Percentiles rank a stretch among this genome's conserved stretches.
Evolutionary conservation across 1,284 basidiomycete genomes (phyloP).

Genomic region (Apiotrichum sp.): DNA sequence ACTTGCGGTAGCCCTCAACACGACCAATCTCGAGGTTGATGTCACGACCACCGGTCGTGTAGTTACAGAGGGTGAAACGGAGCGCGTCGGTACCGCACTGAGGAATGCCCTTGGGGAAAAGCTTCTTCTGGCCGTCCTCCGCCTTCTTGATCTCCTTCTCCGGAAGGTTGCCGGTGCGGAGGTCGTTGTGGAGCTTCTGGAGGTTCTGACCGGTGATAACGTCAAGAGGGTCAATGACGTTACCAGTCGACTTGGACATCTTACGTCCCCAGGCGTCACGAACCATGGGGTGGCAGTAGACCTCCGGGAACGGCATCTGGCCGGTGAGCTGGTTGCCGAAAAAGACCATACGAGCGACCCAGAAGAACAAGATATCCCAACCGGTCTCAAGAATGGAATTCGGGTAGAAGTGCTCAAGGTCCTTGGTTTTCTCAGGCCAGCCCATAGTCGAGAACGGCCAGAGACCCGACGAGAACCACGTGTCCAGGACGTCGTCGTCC

Average conservation of each 20-base stretch:
- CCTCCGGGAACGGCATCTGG: conserved; percentile 90
- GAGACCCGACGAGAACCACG: conserved; percentile 97
- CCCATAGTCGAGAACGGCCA: conserved; percentile 99
- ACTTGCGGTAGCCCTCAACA: conserved; percentile 99
- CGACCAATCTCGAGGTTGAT: conserved; percentile 94
- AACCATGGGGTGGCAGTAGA: conserved; percentile 99
- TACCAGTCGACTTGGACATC: conserved; percentile 98
- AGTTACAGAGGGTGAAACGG: conserved; percentile 90
- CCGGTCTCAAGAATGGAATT: conserved; percentile 88
- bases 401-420: conserved; percentile 80
- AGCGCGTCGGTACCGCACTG: conserved; percentile 97
- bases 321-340: conserved; percentile 86
- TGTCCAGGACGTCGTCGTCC: conserved; percentile 97
- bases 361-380: conserved; percentile 99
- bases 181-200: conserved; percentile 77
- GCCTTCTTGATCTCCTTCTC: conserved; percentile 91
- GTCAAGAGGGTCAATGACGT: conserved; percentile 96
- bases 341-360: conserved; percentile 98
- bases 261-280: conserved; percentile 97
- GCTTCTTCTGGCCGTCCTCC: conserved; percentile 93
- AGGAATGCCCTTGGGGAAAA: conserved; percentile 98
- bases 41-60: conserved; percentile 80
- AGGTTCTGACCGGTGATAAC: conserved; percentile 84
- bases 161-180: conserved; percentile 87
- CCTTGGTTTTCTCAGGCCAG: conserved; percentile 75